phyloP scores from a whole-genome alignment of 805 yeast genomes.

The Candida endomychidarum region DNA sequence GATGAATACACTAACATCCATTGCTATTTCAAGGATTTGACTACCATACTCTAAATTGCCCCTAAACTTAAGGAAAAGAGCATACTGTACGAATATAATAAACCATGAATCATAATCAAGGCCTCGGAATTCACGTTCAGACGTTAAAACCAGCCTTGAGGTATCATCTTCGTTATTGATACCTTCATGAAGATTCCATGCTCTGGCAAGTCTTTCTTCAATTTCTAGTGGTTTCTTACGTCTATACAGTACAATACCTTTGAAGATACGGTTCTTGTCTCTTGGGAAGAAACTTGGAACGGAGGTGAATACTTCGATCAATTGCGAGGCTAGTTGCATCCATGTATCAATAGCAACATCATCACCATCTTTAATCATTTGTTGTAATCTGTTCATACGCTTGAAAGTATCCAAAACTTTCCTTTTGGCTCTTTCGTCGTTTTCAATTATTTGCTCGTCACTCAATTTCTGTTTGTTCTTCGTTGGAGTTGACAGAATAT shows the following conservation, averaged over 20 bases:
- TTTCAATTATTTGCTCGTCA: conserved; percentile 50
- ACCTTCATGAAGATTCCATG: conserved; percentile 65
- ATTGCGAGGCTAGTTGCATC: conserved; percentile 79
- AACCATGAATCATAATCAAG: conserved; percentile 81
- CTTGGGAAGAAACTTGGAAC: conserved; percentile 77
- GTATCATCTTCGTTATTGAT: conserved; percentile 29
- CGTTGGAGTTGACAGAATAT: neutral
- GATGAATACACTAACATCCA: conserved; percentile 73
- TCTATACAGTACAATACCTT: conserved; percentile 63
- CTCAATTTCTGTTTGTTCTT: conserved; percentile 21
- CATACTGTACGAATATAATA: conserved; percentile 74
- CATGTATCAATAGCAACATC: conserved; percentile 70
- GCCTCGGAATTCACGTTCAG: conserved; percentile 69
- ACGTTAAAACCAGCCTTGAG: conserved; percentile 38
- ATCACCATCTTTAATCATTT: conserved; percentile 37
- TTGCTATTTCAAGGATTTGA: conserved; percentile 67
- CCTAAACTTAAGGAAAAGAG: conserved; percentile 62
- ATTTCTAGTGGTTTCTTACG: conserved; percentile 61
- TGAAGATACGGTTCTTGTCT: conserved; percentile 68
- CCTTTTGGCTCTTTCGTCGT: conserved; percentile 58
- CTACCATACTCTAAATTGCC: conserved; percentile 58
- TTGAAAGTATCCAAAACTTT: conserved; percentile 56
- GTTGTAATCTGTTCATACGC: conserved; percentile 52
- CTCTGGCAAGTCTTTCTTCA: conserved; percentile 70
- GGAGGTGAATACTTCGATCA: conserved; percentile 78